These are phyloP conservation scores for Nannizzia gypsea DNA, from an alignment of 2,329 filamentous ascomycete species.

Conservation along the genomic window DNA sequence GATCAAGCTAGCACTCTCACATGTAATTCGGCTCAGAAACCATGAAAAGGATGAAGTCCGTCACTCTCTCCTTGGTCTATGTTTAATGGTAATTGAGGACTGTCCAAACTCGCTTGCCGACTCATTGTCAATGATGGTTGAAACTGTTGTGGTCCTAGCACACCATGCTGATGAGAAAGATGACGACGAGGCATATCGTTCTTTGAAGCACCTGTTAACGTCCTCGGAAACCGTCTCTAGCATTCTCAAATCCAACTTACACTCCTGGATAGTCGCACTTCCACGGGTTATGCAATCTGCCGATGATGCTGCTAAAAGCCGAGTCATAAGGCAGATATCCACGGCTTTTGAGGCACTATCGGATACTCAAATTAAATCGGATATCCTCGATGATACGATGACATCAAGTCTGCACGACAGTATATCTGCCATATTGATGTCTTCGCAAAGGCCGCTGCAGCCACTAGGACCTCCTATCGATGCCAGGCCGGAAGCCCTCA, in stretches of 20 bases:
- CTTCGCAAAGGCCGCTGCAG: conserved; percentile 21
- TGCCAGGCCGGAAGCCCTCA: conserved; percentile 20
- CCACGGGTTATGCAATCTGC: conserved; percentile 71
- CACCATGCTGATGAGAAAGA: conserved; percentile 38
- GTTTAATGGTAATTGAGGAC: conserved; percentile 62
- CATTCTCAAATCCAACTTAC: conserved; percentile 55
- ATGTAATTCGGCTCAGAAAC: conserved; percentile 61
- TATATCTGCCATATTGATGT: conserved; percentile 42
- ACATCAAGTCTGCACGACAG: conserved; percentile 63
- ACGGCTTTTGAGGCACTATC: conserved; percentile 57
- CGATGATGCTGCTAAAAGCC: conserved; percentile 65
- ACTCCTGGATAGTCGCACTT: conserved; percentile 70
- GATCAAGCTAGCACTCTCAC: conserved; percentile 69
- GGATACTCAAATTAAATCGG: conserved; percentile 51
- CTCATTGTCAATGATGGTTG: conserved; percentile 60
- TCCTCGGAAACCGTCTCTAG: conserved; percentile 53
- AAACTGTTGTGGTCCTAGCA: conserved; percentile 64
- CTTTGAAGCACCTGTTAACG: conserved; percentile 49
- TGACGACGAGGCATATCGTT: conserved; percentile 25
- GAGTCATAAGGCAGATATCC: conserved; percentile 63
- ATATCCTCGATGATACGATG: conserved; percentile 55
- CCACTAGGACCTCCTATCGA: conserved; percentile 17
- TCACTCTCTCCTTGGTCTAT: conserved; percentile 56
- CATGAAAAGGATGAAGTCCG: conserved; percentile 60
- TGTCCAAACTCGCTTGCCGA: conserved; percentile 62